These are phyloP conservation scores for Gnomoniopsis sp. DNA, from an alignment of 2,329 filamentous ascomycete species.

Conservation along the genomic window DNA sequence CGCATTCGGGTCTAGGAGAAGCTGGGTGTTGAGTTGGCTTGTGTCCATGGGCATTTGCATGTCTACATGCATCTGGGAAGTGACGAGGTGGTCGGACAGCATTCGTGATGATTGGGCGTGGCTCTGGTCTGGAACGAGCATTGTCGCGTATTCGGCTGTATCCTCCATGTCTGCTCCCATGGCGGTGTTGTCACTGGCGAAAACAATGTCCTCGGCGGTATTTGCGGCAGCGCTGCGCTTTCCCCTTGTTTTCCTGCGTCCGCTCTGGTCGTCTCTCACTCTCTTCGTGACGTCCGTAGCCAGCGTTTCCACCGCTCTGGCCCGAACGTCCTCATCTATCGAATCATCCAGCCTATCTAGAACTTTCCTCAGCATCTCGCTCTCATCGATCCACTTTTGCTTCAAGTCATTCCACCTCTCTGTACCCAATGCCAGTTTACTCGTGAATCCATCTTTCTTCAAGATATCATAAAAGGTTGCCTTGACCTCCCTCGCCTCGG, in stretches of 20 bases:
- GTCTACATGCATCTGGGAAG: constrained; percentile 16
- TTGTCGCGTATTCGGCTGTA: constrained; percentile 2
- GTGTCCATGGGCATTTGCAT: constrained; percentile 49
- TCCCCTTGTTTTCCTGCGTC: constrained; percentile 31
- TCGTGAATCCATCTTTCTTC: constrained; percentile 63
- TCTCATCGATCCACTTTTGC: constrained; percentile 61
- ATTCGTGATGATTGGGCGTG: constrained; percentile 7
- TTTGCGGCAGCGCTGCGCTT: constrained; percentile 4
- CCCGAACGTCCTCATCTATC: constrained; percentile 55
- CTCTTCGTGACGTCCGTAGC: constrained; percentile 77
- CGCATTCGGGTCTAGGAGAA: constrained; percentile 35
- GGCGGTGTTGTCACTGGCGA: constrained; percentile 31
- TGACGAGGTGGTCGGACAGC: constrained; percentile 18
- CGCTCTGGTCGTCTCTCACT: constrained; percentile 63
- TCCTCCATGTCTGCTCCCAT: constrained; percentile 4
- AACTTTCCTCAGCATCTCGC: constrained; percentile 51
- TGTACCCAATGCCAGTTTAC: constrained; percentile 68
- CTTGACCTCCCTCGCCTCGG: constrained; percentile 56
- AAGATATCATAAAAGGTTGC: constrained; percentile 65
- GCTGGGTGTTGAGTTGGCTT: constrained; percentile 34
- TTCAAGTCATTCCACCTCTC: constrained; percentile 71
- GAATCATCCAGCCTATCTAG: constrained; percentile 52
- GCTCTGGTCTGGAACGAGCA: constrained; percentile 17
- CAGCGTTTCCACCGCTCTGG: constrained; percentile 67
- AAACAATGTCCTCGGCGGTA: constrained; percentile 30